Base-by-base conservation (phyloP, 139 green algal genomes). In the Chlorella ohadii region DNA sequence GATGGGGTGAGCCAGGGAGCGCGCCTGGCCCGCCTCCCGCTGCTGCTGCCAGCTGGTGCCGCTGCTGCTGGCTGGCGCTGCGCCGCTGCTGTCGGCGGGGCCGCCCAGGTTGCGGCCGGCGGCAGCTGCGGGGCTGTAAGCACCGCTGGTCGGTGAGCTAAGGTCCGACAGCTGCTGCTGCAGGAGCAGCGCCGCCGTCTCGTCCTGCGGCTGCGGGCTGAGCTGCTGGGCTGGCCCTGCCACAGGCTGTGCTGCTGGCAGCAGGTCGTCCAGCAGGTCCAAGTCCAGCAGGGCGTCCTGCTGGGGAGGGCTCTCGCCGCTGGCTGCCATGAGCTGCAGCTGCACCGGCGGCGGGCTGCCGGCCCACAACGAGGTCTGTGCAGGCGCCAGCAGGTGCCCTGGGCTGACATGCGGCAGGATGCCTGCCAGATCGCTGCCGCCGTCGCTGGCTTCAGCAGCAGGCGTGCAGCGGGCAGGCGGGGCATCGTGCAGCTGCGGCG, bases 1-100 rank as follows among this genome's bases (percentile, higher is more conserved):
- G 4, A 82, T 82, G 76, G 76, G 76, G 76, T 82, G 76, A 23
- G 36, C 27, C 36, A 56, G 56, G 55, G 33, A 44, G 47, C 47
- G 47, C 47, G 39, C 47, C 11, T 47, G n/a, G 15, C 73, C 31
- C 20, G 64, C 47, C 27, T 77, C 70, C 25, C 39, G 36, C 25
- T 31, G 33, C 28, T 31, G 70, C 70, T 59, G 70, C 70, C 70
- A 76, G 70, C 38, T 51, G 70, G 38, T 56, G 70, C 70, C 27
- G 41, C 70, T 27, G 64, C 15, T 59, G 70, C 70, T 44, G 25
- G 51, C 15, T 20, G 51, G 51, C 51, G 51, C 51, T 9, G 51
- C 51, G 51, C 51, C 51, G 15, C 20, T 13, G 70, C 39, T 59
- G 70, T 5, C 15, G 27, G 64, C 31, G 6, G 64, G n/a, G 12